Base-by-base conservation (phyloP, 352 stramenopile genomes). In the Globisporangium perplexum region DNA sequence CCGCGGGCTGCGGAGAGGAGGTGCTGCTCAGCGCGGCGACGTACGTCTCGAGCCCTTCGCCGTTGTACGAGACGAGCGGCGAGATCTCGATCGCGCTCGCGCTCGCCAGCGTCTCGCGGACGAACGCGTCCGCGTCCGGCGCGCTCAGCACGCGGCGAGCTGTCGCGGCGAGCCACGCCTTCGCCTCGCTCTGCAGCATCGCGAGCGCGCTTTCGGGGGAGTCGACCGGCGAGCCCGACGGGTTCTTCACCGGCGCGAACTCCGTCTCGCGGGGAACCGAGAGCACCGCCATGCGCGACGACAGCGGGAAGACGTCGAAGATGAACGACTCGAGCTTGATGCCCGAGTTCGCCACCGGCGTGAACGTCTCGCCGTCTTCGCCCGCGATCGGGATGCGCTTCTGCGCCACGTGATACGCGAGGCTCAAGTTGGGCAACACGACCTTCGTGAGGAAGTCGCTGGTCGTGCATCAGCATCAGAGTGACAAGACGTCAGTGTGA, bases 301-400 rank as follows among this genome's bases (percentile, higher is more conserved):
- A 96, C 1, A 98, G 74, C 39, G 93, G 90, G 63, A 99, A 99
- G 5, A 98, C 94, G 72, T 99, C 97, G 68, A 99, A 99, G 61
- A 99, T 99, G 68, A 99, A 99, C 7, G 88, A 86, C 69, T 99
- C 97, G 18, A 99, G 71, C 71, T 99, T 99, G 70, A 99, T 91
- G 22, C 96, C 97, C 51, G 98, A 98, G 62, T 96, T 96, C 14
- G 59, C 65, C 7, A 59, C 61, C 0, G 93, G 93, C 28, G 75
- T 93, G 24, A 94, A 76, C 26, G 83, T 98, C 12, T 68, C 57
- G 33, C 90, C 88, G 20, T 71, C 61, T 12, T 79, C 73, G 54
- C 98, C 82, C 10, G 88, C 94, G 36, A 92, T 88, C 15, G 93
- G 88, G 49, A 99, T 99, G 68, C 99, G 98, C 69, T 99, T 99